Base-by-base conservation (phyloP, 306 rosid species). In the Luffa acutangula region DNA sequence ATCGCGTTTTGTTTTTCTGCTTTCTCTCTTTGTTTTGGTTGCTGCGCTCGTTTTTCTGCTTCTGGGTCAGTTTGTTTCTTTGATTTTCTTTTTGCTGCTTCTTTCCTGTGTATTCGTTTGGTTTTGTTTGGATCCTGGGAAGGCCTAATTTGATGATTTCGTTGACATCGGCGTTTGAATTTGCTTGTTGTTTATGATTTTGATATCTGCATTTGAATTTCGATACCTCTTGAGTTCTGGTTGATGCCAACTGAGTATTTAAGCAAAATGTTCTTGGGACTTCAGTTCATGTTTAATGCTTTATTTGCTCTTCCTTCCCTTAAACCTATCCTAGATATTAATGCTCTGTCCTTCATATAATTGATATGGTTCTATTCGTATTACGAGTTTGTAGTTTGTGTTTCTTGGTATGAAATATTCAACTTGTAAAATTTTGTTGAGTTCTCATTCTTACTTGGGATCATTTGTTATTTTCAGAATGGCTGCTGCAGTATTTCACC, bases 401-500 rank as follows among this genome's bases (percentile, higher is more conserved):
- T 48, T 14, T 75, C 2, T 75, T 34, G 63, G 49, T 0, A 1
- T 31, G 59, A 42, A 51, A 18, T 2, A 3, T 37, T 60, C 2
- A 13, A 41, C 33, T 6, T 51, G 57, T 5, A 46, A 46, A 25
- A 43, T 48, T 80, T 69, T 6, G 21, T 13, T 56, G 12, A 57
- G 14, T 25, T 37, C 59, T 21, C 37, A 36, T 48, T 17, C 67
- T 76, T 57, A 77, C 14, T 15, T 79, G 88, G 75, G 78, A 59
- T 42, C 2, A 79, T 79, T 60, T 78, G 46, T 57, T 45, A 75
- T 54, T 86, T 89, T 87, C 92, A 95, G 75, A 60, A 96, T 96
- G 99, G 96, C 98, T 66, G 86, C 97, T 78, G 85, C 90, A 83
- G 90, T 80, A 41, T 89, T 79, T 88, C 84, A 85, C 77, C 96